Evolutionary conservation across 345 rosid species (phyloP).

Genomic region (Lenwebbia sp.): DNA sequence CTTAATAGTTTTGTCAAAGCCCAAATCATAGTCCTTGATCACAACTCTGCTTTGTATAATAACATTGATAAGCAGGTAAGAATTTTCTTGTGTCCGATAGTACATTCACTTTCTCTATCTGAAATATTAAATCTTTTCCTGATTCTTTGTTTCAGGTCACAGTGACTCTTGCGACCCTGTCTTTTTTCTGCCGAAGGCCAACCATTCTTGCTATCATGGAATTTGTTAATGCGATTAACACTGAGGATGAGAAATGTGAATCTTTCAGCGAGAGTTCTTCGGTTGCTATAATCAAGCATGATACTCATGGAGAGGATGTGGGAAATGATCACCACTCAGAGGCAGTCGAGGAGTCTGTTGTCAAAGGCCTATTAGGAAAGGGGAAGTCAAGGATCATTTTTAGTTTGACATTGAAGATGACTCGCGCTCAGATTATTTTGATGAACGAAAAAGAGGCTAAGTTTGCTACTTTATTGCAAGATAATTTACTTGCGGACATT

Average conservation of each 20-base stretch:
- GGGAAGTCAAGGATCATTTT: slow-evolving; percentile 87
- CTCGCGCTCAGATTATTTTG: slow-evolving; percentile 74
- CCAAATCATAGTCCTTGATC: slow-evolving; percentile 68
- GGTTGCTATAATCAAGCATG: slow-evolving; percentile 26
- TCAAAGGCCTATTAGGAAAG: slow-evolving; percentile 84
- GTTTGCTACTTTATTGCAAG: slow-evolving; percentile 84
- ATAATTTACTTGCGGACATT: slow-evolving; percentile 74
- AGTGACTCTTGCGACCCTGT: slow-evolving; percentile 76
- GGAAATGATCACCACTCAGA: slow-evolving; percentile 21
- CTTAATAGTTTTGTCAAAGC: slow-evolving; percentile 95
- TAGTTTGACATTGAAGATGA: slow-evolving; percentile 74
- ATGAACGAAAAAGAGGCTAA: slow-evolving; percentile 91
- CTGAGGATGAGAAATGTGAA: slow-evolving; percentile 47
- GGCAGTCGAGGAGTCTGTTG: slow-evolving; percentile 40
- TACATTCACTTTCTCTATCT: background rate
- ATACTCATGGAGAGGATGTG: slow-evolving; percentile 23
- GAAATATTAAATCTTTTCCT: background rate
- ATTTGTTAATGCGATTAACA: slow-evolving; percentile 63
- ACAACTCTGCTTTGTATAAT: slow-evolving; percentile 52
- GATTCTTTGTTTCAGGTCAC: slow-evolving; percentile 43
- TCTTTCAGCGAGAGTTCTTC: slow-evolving; percentile 50
- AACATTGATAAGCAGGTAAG: slow-evolving; percentile 72
- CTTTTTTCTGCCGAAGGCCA: slow-evolving; percentile 91
- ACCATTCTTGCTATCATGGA: slow-evolving; percentile 93
- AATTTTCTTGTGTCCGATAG: background rate